Base-by-base conservation (phyloP, 805 yeast genomes). In the Myxozyma lipomycoides region DNA sequence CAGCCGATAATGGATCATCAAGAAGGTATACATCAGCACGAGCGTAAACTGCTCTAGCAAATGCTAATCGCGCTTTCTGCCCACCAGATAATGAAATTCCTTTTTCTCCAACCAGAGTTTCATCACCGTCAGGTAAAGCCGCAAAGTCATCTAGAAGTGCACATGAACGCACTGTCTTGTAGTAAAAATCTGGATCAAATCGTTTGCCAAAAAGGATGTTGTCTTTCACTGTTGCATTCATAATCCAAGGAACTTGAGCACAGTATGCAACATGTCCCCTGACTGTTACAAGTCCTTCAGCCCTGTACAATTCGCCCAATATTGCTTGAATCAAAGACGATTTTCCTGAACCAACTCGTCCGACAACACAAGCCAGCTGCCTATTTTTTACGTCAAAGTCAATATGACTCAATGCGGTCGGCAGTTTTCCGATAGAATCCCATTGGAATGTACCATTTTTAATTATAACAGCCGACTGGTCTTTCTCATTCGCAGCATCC, bases 1-100 rank as follows among this genome's bases (percentile, higher is more conserved):
- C 98, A 17, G 98, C 98, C 65, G 95, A 84, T 49, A 91, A 76
- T 9, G 95, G 87, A 68, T 93, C 98, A 67, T 91, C 98, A 54
- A 91, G 70, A 32, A 91, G 70, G 65, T 87, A 89, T 19, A 91
- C 81, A 64, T 93, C 98, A 1, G 97, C 93, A 58, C 98, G 76
- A 6, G 96, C 78, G 66, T 93, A 91, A 5, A 93, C 96, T 7
- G 98, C 97, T 65, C 98, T 78, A 0, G 98, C 98, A 45, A 91
- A 76, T 1, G 96, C 82, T 30, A 93, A 75, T 67, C 98, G 81
- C 0, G 98, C 98, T 73, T 93, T 93, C 68, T 93, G 98, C 39
- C 98, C 98, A 41, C 98, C 98, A 30, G 96, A 86, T 45, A 91
- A 73, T 7, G 96, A 86, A 46, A 91, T 90, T 55, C 98, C 98